Base-by-base conservation (phyloP, 192 early-diverging fungal species). In the Physocladia obscura region DNA sequence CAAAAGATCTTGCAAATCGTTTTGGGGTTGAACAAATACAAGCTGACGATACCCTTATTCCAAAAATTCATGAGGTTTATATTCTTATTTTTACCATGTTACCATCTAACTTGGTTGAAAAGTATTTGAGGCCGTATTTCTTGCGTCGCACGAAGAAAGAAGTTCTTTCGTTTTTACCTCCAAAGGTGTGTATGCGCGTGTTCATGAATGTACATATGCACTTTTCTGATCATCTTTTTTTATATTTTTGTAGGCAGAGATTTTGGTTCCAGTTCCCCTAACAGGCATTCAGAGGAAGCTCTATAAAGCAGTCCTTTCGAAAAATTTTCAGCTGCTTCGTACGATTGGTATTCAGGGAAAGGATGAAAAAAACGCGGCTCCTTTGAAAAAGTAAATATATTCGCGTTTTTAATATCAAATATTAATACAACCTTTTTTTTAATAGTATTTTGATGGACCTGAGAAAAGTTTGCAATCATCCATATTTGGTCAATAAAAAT, bases 391-490 rank as follows among this genome's bases (percentile, higher is more conserved):
- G 75, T 71, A 48, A 26, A 35, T 67, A 32, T 59, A 19, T 29
- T 19, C 6, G 40, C 19, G 30, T 55, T 60, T 49, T 6, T 32
- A 47, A 44, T 19, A 11, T 55, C 55, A 47, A 26, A 31, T 36
- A 55, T 39, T 40, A 39, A 35, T 27, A 3, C 27, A 61, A 70
- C 50, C 27, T 32, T n/a, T 24, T 32, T 34, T 69, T 78, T 32
- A 52, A 69, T 49, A 88, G 85, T 63, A 78, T 88, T 11, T 59
- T 92, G 31, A 85, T 90, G 87, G 77, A 87, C 32, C 75, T 91
- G 4, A 81, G 90, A 52, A 90, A 92, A 57, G 76, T 87, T 32
- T 74, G 89, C 30, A 84, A 83, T 51, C 91, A 93, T 69, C 92
- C 90, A 11, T 91, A 88, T 67, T 39, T 87, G 13, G 65, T 26